Base-by-base conservation (phyloP, 1,139 yeast species). In the Hemisphaericaspora xylanilytica region DNA sequence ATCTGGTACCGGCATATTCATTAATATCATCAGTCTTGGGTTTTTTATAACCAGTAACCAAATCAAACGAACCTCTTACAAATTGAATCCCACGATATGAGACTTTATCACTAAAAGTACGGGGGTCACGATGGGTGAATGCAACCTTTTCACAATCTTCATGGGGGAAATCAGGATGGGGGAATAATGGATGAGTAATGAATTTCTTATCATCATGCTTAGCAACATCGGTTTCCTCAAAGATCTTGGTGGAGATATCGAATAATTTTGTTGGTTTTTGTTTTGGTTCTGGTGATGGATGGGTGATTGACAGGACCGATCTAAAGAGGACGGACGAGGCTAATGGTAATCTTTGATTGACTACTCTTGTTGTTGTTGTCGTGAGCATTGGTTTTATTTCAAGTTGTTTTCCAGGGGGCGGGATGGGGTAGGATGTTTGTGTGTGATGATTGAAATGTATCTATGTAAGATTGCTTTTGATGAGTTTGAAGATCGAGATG, bases 31-130 rank as follows among this genome's bases (percentile, higher is more conserved):
- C 55, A 57, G 32, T 51, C 42, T 17, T 56, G 5, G 82, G 78
- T 45, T 78, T 80, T 42, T 67, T 74, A 61, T 83, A 84, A 2
- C 89, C 88, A 0, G 90, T 82, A 32, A 70, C 74, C 28, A 73
- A 56, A 55, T 84, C 90, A 59, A 83, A 84, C 9, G 67, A 44
- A 5, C 61, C 48, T 44, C 89, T 66, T 38, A 78, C 65, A 20
- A 63, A 46, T 41, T 53, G 55, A 50, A 81, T 70, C 20, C 75
- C 67, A 11, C 61, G 50, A 46, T 58, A 70, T 6, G 88, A 85
- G 17, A 80, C 56, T 37, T 59, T 65, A 54, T 84, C 92, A 25
- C 79, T 62, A 12, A 64, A 18, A 1, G 70, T 63, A 28, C 49
- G 46, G 1, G 87, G 83, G 3, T 55, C 58, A 32, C 85, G 65